These are phyloP conservation scores for Calycina herbarum DNA, from an alignment of 2,329 filamentous ascomycete genomes.

Conservation along the genomic window DNA sequence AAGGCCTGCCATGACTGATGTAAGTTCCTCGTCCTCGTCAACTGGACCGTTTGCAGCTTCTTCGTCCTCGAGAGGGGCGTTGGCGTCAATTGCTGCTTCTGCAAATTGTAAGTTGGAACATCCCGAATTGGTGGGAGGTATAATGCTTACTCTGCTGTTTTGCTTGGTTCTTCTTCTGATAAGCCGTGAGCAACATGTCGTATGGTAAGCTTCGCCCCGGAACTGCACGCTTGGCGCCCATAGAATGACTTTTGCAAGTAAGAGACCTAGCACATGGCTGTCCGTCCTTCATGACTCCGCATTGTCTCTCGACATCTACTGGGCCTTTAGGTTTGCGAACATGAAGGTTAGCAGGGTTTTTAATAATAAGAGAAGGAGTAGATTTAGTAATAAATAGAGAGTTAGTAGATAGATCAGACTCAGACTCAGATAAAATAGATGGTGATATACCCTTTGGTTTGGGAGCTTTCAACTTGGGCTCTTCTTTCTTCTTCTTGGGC, in stretches of 20 bases:
- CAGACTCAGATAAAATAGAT: conserved; percentile 7
- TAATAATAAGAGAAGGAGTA: neutral
- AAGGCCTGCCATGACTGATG: conserved; percentile 81
- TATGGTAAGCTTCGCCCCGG: conserved; percentile 86
- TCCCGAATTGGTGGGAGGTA: conserved; percentile 26
- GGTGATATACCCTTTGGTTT: conserved; percentile 71
- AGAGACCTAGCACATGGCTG: conserved; percentile 84
- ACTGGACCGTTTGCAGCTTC: conserved; percentile 76
- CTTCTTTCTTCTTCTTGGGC: conserved; percentile 93
- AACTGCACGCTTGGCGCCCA: conserved; percentile 89
- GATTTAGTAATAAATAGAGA: conserved; percentile 1
- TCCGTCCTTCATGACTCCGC: conserved; percentile 84
- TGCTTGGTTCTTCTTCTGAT: conserved; percentile 98
- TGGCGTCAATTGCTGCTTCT: conserved; percentile 94
- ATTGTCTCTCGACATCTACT: conserved; percentile 92
- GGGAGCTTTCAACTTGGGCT: conserved; percentile 77
- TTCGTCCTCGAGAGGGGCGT: conserved; percentile 84
- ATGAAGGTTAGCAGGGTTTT: conserved; percentile 13
- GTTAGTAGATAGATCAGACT: conserved; percentile 5
- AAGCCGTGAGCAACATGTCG: conserved; percentile 84
- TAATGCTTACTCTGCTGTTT: conserved; percentile 85
- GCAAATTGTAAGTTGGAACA: conserved; percentile 25
- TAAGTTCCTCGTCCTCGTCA: conserved; percentile 93
- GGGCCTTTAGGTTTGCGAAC: conserved; percentile 53
- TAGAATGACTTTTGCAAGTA: conserved; percentile 93